Percentiles rank a stretch among this genome's conserved stretches.
phyloP scores from a whole-genome alignment of 352 stramenopile species.

The Globisporangium nagaii region DNA sequence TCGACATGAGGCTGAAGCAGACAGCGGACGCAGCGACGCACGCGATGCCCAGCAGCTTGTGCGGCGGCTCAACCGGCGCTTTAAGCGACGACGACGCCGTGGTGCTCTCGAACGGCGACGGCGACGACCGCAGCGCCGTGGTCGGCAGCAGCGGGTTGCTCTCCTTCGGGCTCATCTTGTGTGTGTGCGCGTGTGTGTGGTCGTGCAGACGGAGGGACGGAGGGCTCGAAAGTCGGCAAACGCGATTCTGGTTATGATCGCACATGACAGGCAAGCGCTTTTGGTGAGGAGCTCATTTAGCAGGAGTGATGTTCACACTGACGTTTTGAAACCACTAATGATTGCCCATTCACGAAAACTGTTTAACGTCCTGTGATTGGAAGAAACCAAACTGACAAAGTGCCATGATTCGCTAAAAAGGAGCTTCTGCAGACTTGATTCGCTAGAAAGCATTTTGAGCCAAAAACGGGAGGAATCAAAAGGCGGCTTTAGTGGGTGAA shows the following conservation, averaged over 20 bases:
- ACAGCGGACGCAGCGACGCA: slow-evolving; percentile 69
- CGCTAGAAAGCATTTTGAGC: background rate
- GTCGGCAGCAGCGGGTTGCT: slow-evolving; percentile 5
- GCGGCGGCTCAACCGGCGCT: slow-evolving; percentile 14
- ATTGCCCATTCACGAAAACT: background rate
- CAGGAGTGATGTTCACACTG: slow-evolving; percentile 2
- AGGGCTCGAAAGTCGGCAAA: background rate
- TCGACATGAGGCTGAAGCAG: slow-evolving; percentile 83
- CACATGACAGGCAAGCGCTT: background rate
- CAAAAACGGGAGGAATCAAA: too few relatives aligned
- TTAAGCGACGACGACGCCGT: background rate
- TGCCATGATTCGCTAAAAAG: background rate
- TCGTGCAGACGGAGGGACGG: too few relatives aligned
- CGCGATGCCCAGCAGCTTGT: slow-evolving; percentile 53
- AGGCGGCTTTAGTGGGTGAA: background rate
- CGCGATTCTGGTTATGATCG: background rate
- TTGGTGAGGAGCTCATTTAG: background rate
- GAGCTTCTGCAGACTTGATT: too few relatives aligned
- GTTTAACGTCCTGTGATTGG: background rate
- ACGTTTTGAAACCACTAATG: background rate
- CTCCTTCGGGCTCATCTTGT: slow-evolving; percentile 3
- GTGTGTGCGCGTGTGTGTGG: background rate
- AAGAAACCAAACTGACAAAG: background rate
- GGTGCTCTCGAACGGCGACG: background rate
- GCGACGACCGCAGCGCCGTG: slow-evolving; percentile 6